Evolutionary conservation across 352 stramenopile genomes (phyloP).

Genomic region (Plasmopara muralis): DNA sequence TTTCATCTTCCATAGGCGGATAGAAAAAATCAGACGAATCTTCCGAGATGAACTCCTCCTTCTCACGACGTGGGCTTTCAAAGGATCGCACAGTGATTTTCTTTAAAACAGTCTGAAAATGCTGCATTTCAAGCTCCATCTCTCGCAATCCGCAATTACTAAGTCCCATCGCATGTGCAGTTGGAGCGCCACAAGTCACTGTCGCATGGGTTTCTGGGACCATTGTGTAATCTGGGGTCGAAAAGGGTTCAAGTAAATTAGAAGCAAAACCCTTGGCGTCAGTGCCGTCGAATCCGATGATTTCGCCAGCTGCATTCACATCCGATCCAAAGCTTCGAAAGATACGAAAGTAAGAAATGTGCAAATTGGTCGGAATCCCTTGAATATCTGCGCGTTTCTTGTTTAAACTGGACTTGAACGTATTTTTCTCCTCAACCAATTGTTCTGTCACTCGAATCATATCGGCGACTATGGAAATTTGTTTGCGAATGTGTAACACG

Average conservation of each 20-base stretch:
- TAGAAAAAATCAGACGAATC: constrained; percentile 48
- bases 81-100: constrained; percentile 44
- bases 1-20: constrained; percentile 39
- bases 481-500: constrained; percentile 58
- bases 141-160: constrained; percentile 70
- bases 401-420: constrained; percentile 79
- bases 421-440: constrained; percentile 61
- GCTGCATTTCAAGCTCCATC: constrained; percentile 78
- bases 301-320: constrained; percentile 37
- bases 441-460: constrained; percentile 64
- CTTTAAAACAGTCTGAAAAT: constrained; percentile 52
- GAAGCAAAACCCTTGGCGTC: constrained; percentile 9
- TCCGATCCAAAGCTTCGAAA: constrained; percentile 47
- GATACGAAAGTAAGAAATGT: constrained; percentile 82
- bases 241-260: constrained; percentile 13
- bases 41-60: constrained; percentile 37
- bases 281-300: constrained; percentile 38
- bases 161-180: constrained; percentile 72
- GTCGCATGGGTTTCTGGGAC: constrained; percentile 57
- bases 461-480: constrained; percentile 49
- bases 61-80: constrained; percentile 23
- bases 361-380: constrained; percentile 76
- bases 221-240: constrained; percentile 36
- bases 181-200: constrained; percentile 74
- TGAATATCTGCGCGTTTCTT: constrained; percentile 80